Evolutionary conservation across 2,329 filamentous ascomycete species (phyloP).

Genomic region (Fusarium praegraminearum): DNA sequence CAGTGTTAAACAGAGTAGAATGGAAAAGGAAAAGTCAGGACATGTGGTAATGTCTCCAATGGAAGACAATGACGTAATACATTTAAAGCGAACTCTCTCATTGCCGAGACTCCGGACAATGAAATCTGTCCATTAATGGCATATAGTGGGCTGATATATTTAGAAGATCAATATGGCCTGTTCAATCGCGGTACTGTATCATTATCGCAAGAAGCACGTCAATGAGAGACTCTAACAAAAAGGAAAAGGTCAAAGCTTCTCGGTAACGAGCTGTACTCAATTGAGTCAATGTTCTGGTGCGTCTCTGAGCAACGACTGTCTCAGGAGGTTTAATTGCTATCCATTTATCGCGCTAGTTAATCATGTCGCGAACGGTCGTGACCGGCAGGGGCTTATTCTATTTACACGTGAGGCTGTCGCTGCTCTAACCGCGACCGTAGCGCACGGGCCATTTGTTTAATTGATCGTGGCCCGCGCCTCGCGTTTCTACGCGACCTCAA

Average conservation of each 20-base stretch:
- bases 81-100: slow-evolving; percentile 14
- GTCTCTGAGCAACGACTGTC: slow-evolving; percentile 26
- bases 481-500: slow-evolving; percentile 50
- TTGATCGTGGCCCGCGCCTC: slow-evolving; percentile 47
- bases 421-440: slow-evolving; percentile 21
- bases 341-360: slow-evolving; percentile 32
- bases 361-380: slow-evolving; percentile 7
- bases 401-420: slow-evolving; percentile 27
- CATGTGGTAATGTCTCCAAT: slow-evolving; percentile 19
- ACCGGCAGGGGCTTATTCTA: not conserved
- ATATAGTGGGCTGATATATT: slow-evolving; percentile 36
- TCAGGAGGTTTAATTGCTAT: slow-evolving; percentile 9
- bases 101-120: slow-evolving; percentile 15
- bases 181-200: not conserved
- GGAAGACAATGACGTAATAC: slow-evolving; percentile 45
- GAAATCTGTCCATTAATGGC: slow-evolving; percentile 8
- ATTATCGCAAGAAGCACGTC: slow-evolving; percentile 18
- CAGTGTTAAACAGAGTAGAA: slow-evolving; percentile 8
- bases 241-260: slow-evolving; percentile 10
- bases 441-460: slow-evolving; percentile 49
- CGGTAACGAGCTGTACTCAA: slow-evolving; percentile 28
- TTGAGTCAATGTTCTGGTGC: slow-evolving; percentile 18
- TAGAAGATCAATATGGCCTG: slow-evolving; percentile 10
- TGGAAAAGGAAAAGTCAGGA: not conserved
- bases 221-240: not conserved